Percentiles rank a stretch among this genome's conserved stretches.
Evolutionary conservation across 1,284 basidiomycete genomes (phyloP).

Genomic region (Pseudozyma hubeiensis): DNA sequence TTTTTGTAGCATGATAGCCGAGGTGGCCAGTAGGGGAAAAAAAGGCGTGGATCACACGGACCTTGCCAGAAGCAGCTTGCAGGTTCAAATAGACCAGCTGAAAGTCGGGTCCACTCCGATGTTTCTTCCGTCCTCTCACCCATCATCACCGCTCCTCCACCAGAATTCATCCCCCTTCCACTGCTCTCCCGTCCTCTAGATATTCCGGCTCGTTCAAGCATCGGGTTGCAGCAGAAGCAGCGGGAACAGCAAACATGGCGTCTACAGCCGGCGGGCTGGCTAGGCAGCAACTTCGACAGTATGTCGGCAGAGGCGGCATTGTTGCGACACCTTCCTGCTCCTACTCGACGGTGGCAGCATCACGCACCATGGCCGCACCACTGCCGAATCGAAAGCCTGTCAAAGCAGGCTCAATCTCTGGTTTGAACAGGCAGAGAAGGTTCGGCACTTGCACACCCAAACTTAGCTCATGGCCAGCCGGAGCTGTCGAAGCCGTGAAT

Average conservation of each 20-base stretch:
- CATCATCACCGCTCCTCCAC: background rate
- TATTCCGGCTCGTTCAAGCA: background rate
- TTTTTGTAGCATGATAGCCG: background rate
- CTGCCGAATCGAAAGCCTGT: too few relatives aligned
- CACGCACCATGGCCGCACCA: too few relatives aligned
- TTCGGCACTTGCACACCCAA: constrained; percentile 15
- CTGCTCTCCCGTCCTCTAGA: background rate
- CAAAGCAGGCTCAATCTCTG: too few relatives aligned
- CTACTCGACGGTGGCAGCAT: constrained; percentile 8
- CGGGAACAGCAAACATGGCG: constrained; percentile 12
- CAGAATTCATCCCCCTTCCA: background rate
- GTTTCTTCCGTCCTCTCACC: background rate
- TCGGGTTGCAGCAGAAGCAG: background rate
- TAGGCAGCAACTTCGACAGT: constrained; percentile 26
- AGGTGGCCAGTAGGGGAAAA: background rate
- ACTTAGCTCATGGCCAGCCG: constrained; percentile 47
- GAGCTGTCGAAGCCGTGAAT: constrained; percentile 11
- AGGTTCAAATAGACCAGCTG: background rate
- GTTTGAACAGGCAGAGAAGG: background rate
- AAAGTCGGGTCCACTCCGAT: background rate
- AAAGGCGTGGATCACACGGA: background rate
- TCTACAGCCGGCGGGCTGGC: constrained; percentile 34
- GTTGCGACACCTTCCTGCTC: constrained; percentile 22
- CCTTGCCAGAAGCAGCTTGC: background rate
- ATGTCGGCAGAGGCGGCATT: constrained; percentile 12